Base-by-base conservation (phyloP, 2,329 filamentous ascomycete genomes). In the Xylariaceae sp. region DNA sequence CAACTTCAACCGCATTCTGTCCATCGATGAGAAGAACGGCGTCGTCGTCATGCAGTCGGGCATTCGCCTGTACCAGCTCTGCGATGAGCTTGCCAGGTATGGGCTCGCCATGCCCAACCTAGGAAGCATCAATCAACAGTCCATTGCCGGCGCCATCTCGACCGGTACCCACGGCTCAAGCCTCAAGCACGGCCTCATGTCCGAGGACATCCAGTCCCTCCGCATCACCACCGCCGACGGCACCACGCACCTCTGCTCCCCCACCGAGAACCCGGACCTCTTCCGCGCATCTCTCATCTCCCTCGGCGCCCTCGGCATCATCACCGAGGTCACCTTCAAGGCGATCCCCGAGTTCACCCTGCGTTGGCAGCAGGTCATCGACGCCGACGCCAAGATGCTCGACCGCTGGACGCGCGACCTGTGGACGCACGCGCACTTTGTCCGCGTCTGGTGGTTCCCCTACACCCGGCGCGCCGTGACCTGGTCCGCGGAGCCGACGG, bases 371-470 rank as follows among this genome's bases (percentile, higher is more conserved):
- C 93, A 96, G 68, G 81, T 81, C 7, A 76, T 96, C 44, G 79
- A 87, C 47, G 66, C 81, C 1, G 83, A 96, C 47, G 61, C 70
- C 34, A 74, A 78, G 34, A 76, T 95, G 48, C 72, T 95, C 36
- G 69, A 73, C 9, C 72, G 77, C 6, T 97, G 93, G 89, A 66
- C 82, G 15, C 73, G 69, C 6, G 76, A 76, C 26, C 73, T 97
- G 12, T 97, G 93, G 91, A 87, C 79, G 2, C 77, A 81, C 47
- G 80, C 83, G 47, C 89, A 97, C 64, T 98, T 91, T 59, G 88
- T 94, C 19, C 79, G 93, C 19, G 89, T 96, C 19, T 98, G 93
- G 91, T 98, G 93, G 93, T 83, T 95, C 60, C 93, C 93, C 0
- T 95, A 97, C 67, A 89, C 87, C 60, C 80, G 88, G 42, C 79